phyloP scores from a whole-genome alignment of 2,329 filamentous ascomycete species.

The Hymenoscyphus scutula region DNA sequence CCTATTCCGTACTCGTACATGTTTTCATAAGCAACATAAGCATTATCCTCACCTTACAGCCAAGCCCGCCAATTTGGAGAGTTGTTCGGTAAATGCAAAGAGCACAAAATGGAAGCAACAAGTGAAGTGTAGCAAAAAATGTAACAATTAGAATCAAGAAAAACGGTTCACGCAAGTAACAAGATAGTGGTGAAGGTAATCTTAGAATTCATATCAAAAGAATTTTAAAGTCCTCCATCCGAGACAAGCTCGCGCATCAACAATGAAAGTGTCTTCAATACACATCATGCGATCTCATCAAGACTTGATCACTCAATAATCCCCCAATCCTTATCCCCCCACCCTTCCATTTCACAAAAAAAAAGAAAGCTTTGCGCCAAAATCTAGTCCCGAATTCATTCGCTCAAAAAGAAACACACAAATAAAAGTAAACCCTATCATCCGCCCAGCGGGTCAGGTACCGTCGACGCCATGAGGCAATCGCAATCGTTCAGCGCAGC shows the following conservation, averaged over 20 bases:
- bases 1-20: too few relatives aligned
- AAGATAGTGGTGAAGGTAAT: neutral
- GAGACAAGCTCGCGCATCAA: neutral
- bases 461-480: neutral
- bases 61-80: too few relatives aligned
- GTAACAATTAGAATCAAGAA: too few relatives aligned
- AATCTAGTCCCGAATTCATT: neutral
- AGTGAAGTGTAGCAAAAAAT: too few relatives aligned
- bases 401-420: neutral
- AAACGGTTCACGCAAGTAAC: too few relatives aligned
- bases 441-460: neutral
- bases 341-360: neutral
- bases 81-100: too few relatives aligned
- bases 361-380: neutral
- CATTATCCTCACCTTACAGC: too few relatives aligned
- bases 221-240: slow-evolving; percentile 2
- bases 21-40: too few relatives aligned
- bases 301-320: neutral
- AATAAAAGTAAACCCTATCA: neutral
- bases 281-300: neutral
- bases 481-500: too few relatives aligned
- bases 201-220: neutral
- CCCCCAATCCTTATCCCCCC: neutral
- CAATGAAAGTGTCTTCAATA: slow-evolving; percentile 2
- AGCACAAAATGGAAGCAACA: too few relatives aligned